These are phyloP conservation scores for Cyberlindnera euphorbiae DNA, from an alignment of 805 yeast genomes.

Conservation along the genomic window DNA sequence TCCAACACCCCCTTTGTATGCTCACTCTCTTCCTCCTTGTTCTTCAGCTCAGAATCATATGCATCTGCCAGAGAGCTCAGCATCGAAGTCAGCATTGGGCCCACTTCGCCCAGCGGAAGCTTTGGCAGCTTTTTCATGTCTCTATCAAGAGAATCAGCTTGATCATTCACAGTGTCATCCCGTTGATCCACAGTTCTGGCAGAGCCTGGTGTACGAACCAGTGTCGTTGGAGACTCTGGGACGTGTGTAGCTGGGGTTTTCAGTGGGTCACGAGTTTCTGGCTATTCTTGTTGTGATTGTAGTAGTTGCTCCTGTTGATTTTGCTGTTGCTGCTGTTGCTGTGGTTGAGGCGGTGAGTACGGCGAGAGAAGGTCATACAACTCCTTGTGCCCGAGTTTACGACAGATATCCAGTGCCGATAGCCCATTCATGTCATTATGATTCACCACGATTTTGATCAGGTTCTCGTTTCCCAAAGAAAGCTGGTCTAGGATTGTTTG, in stretches of 20 bases:
- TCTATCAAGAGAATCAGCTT: conserved; percentile 3
- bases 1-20: conserved; percentile 42
- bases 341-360: conserved; percentile 21
- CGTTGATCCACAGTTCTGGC: not conserved
- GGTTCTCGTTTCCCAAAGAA: conserved; percentile 33
- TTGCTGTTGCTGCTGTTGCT: not conserved
- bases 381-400: conserved; percentile 45
- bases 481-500: conserved; percentile 42
- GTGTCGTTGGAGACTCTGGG: not conserved
- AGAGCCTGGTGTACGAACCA: conserved; percentile 1
- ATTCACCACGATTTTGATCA: conserved; percentile 57
- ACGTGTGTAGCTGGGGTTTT: no score
- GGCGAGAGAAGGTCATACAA: conserved; percentile 37
- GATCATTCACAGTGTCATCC: conserved; percentile 6
- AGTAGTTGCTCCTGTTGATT: not conserved
- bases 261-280: no score
- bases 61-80: conserved; percentile 43
- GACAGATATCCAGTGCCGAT: conserved; percentile 79
- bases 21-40: conserved; percentile 48
- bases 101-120: conserved; percentile 24
- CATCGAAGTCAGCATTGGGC: conserved; percentile 30
- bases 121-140: conserved; percentile 15
- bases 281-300: no score
- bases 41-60: conserved; percentile 50
- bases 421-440: conserved; percentile 82